phyloP scores from a whole-genome alignment of 163 green algal genomes.

The Coccomyxa subellipsoidea region DNA sequence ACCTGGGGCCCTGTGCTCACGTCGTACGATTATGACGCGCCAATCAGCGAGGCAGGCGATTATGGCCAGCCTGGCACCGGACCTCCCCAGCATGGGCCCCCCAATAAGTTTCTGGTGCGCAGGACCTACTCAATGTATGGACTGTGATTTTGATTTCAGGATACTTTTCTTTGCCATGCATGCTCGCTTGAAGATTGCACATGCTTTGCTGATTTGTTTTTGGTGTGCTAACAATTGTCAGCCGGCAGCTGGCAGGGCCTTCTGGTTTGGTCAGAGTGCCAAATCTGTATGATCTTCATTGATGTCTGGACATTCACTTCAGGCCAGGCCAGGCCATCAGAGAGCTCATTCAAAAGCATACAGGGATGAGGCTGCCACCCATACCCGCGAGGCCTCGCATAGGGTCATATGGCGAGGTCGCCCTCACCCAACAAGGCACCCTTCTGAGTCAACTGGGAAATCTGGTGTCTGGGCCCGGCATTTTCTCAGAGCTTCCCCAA shows the following conservation, averaged over 20 bases:
- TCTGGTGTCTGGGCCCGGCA: conserved; percentile 7
- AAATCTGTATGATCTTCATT: no score
- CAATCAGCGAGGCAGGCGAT: conserved; percentile 52
- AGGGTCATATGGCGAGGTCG: conserved; percentile 31
- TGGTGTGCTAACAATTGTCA: no score
- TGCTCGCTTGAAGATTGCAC: not conserved
- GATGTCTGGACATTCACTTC: no score
- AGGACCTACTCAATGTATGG: no score
- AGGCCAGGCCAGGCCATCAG: conserved; percentile 36
- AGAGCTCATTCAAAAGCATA: conserved; percentile 29
- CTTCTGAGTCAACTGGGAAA: conserved; percentile 22
- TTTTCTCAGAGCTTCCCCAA: conserved; percentile 19
- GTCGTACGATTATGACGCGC: conserved; percentile 61
- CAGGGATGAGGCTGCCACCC: conserved; percentile 13
- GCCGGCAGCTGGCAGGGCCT: no score
- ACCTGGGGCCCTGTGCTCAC: conserved; percentile 42
- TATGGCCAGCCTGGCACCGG: conserved; percentile 59
- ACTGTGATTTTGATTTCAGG: no score
- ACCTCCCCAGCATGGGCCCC: conserved; percentile 2
- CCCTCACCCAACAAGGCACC: conserved; percentile 16
- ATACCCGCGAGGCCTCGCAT: conserved; percentile 17
- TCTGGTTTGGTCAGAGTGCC: no score
- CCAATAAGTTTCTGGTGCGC: conserved; percentile 53
- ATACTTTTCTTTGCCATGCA: no score
- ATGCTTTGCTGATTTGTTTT: no score